Evolutionary conservation across 2,329 filamentous ascomycete species (phyloP).

Genomic region (Aspergillus sp.): DNA sequence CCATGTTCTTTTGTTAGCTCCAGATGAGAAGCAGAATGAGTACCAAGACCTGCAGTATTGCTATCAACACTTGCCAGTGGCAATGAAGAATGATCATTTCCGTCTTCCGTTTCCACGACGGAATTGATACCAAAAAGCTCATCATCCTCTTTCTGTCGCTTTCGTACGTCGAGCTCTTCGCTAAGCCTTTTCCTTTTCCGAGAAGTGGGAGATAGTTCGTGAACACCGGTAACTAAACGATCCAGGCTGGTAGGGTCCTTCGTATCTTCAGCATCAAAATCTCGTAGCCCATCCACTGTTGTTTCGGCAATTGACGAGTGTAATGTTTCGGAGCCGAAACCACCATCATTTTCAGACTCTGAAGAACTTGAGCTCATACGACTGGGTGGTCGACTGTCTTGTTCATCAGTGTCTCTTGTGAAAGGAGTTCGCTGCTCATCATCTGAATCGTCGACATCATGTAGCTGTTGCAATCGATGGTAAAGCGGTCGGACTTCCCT

Average conservation of each 20-base stretch:
- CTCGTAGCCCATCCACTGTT: conserved; percentile 2
- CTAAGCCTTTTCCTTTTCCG: conserved; percentile 71
- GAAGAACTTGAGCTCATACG: conserved; percentile 55
- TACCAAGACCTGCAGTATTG: background rate
- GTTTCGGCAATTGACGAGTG: conserved; percentile 14
- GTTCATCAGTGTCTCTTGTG: conserved; percentile 75
- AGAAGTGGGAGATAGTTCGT: conserved; percentile 52
- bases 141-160: conserved; percentile 80
- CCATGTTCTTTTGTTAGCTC: too few relatives aligned
- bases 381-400: conserved; percentile 75
- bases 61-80: conserved; percentile 27
- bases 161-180: conserved; percentile 65
- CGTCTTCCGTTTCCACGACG: conserved; percentile 50
- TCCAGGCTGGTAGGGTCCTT: conserved; percentile 5
- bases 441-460: conserved; percentile 79
- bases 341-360: conserved; percentile 46
- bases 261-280: conserved; percentile 11
- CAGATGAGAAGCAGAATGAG: too few relatives aligned
- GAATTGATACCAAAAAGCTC: conserved; percentile 66
- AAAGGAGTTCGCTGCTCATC: conserved; percentile 68
- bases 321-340: conserved; percentile 21
- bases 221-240: conserved; percentile 22
- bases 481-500: conserved; percentile 75
- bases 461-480: conserved; percentile 69
- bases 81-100: conserved; percentile 17